Conservation (phyloP, 2,329 filamentous ascomycete species). For the Phialocephala subalpina region DNA sequence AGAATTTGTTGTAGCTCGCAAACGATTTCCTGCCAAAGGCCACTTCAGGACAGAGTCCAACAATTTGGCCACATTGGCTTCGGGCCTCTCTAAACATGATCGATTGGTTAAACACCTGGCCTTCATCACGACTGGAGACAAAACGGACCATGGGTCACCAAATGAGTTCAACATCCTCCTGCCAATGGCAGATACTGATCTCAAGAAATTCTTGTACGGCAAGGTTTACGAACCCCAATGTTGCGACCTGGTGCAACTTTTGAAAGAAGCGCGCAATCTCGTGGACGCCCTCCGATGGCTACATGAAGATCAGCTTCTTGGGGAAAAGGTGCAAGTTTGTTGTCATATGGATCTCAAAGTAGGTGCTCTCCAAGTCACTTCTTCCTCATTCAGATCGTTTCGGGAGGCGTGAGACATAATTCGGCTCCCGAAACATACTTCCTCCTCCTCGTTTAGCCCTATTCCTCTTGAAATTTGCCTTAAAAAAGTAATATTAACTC, state of each 20-base stretch:
- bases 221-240: neutral
- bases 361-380: too few species aligned
- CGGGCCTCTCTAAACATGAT: conserved; percentile 16
- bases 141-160: conserved; percentile 5
- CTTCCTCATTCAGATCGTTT: too few species aligned
- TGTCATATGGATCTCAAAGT: conserved; percentile 25
- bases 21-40: conserved; percentile 15
- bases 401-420: too few species aligned
- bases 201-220: conserved; percentile 19
- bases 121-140: conserved; percentile 16
- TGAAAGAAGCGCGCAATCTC: conserved; percentile 20
- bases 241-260: neutral
- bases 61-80: conserved; percentile 14
- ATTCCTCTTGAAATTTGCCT: too few species aligned
- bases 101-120: conserved; percentile 20
- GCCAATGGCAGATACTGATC: conserved; percentile 16
- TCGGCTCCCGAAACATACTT: too few species aligned
- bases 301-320: conserved; percentile 12
- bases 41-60: conserved; percentile 18
- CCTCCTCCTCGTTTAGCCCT: too few species aligned
- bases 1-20: conserved; percentile 15
- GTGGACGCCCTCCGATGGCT: conserved; percentile 18
- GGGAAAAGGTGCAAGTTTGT: conserved; percentile 9
- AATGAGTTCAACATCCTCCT: conserved; percentile 22
- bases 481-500: too few species aligned